Conservation (phyloP, 257 asterid genomes). For the Petunia axillaris region DNA sequence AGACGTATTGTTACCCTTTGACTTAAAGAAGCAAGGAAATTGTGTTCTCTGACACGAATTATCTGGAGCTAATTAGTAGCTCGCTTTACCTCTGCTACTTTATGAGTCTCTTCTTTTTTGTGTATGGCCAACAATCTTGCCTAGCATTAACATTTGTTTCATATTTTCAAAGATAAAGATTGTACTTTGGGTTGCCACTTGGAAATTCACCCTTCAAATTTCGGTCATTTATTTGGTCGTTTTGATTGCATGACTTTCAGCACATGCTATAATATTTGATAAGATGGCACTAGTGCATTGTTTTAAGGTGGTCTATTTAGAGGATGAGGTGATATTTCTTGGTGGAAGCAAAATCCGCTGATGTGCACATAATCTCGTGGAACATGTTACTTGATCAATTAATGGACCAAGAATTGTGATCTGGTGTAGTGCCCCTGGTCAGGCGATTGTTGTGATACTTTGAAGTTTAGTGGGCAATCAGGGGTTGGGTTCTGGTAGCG, state of each 20-base stretch:
- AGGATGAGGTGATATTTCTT: constrained; percentile 3
- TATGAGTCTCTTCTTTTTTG: neutral
- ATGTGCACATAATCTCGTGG: neutral
- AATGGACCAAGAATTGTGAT: constrained; percentile 2
- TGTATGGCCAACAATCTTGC: constrained; percentile 1
- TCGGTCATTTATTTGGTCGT: neutral
- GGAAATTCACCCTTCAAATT: neutral
- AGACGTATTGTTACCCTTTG: neutral
- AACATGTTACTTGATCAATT: neutral
- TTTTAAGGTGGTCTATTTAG: constrained; percentile 16
- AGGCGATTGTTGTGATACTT: neutral
- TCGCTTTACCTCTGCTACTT: neutral
- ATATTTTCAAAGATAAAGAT: neutral
- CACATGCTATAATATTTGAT: neutral
- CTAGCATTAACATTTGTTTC: constrained; percentile 1
- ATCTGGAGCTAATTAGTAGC: neutral
- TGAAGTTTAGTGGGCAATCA: constrained; percentile 4
- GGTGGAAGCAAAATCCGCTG: constrained; percentile 7
- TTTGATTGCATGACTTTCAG: neutral
- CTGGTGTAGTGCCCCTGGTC: constrained; percentile 7
- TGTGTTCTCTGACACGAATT: neutral
- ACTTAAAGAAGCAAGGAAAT: constrained; percentile 1
- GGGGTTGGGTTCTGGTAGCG: neutral
- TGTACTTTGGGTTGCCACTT: constrained; percentile 3
- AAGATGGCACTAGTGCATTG: constrained; percentile 1